Percentiles rank a stretch among this genome's conserved stretches.
These are phyloP conservation scores for Fraxinus paxiana DNA, from an alignment of 305 asterid species.

Conservation along the genomic window DNA sequence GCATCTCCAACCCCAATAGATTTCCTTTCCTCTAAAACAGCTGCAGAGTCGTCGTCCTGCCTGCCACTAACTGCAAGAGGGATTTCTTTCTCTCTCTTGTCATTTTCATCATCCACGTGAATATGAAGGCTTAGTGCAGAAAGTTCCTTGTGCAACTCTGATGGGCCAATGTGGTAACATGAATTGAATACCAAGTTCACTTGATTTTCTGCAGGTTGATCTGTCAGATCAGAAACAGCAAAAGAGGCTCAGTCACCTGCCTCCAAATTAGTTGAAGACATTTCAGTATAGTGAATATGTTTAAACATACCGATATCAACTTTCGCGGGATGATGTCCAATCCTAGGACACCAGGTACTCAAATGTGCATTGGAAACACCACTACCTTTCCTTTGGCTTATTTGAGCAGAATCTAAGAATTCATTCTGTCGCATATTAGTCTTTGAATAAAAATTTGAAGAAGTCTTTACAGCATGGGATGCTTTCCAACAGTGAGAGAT, in stretches of 20 bases:
- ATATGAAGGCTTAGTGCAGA: conserved; percentile 1
- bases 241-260: conserved; percentile 5
- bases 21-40: conserved; percentile 10
- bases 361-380: conserved; percentile 6
- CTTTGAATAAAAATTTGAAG: conserved; percentile 9
- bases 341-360: conserved; percentile 2
- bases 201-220: conserved; percentile 12
- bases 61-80: conserved; percentile 16
- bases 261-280: conserved; percentile 7
- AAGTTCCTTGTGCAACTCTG: conserved; percentile 4
- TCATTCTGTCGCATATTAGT: conserved; percentile 13
- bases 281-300: conserved; percentile 8
- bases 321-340: conserved; percentile 11
- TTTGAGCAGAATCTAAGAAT: conserved; percentile 7
- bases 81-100: conserved; percentile 6
- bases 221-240: not conserved
- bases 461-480: conserved; percentile 3
- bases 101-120: conserved; percentile 6
- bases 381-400: conserved; percentile 6
- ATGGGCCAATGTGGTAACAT: not conserved
- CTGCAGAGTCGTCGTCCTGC: not conserved
- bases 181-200: conserved; percentile 13
- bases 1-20: conserved; percentile 1
- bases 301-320: conserved; percentile 7
- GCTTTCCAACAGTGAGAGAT: conserved; percentile 12